Evolutionary conservation across 2,329 filamentous ascomycete genomes (phyloP), one percentile per base, ranked within the genome.

Genomic region (Magnaporthiopsis incrustans): DNA sequence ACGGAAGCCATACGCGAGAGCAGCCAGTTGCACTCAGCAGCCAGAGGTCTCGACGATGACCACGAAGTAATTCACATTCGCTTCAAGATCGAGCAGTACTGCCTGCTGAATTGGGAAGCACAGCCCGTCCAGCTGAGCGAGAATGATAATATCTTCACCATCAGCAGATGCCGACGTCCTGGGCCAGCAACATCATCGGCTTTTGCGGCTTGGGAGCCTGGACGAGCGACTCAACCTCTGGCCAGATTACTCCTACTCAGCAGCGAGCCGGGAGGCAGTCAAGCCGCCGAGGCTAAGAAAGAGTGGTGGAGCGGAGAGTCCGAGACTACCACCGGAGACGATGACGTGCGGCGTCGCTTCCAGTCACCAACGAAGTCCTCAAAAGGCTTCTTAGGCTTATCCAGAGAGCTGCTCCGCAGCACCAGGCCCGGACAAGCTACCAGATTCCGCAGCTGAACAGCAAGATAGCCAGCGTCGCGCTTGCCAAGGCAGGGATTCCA

Each of bases 401-500:
- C 44, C 18, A 50, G 18, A 50, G 79, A 81, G 67, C 79, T 81
- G 62, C 76, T 78, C 30, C 71, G 79, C 44, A 79, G 77, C 0
- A 78, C 3, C 78, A 81, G 65, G 78, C 81, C 63, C 18, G 18
- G 44, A 81, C 79, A 4, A 81, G 81, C 60, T 71, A 78, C 18
- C 78, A 77, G 1, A 76, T 82, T 18, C 69, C 81, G 33, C 76
- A 81, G 57, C 73, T 82, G 1, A 77, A 81, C 64, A 78, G 78
- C 67, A 77, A 78, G 66, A 76, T 82, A 61, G 72, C 6, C 79
- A 81, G 67, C 69, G 82, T 26, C 76, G 76, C 35, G 74, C 75
- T 82, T 5, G 78, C 82, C 25, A 73, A 79, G 70, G 79, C 78
- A 15, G 71, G 81, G 18, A 78, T 78, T 80, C 14, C 77, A 79